A percentile compares a stretch with the other conserved stretches of the same genome.
Conservation (phyloP, 2,329 filamentous ascomycete genomes). For the Penicillium expansum region DNA sequence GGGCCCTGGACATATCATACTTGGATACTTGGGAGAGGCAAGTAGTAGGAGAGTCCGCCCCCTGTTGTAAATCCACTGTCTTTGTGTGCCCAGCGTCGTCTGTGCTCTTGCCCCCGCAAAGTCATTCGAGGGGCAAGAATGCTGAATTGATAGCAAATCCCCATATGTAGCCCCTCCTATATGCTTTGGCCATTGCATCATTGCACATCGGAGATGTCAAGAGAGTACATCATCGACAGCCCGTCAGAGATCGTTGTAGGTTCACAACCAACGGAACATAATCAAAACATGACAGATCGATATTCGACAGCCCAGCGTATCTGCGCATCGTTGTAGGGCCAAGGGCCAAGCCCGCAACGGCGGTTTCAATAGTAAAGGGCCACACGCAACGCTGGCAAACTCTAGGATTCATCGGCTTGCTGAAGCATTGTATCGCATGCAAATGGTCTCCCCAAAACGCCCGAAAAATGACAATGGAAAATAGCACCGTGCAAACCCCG, state of each 20-base stretch:
- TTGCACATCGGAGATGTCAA: background rate
- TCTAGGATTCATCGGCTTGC: constrained; percentile 2
- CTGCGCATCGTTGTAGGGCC: background rate
- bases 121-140: constrained; percentile 5
- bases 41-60: background rate
- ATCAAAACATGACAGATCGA: background rate
- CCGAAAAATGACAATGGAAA: constrained; percentile 4
- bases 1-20: constrained; percentile 1
- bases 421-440: constrained; percentile 11
- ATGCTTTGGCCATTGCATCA: constrained; percentile 1
- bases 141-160: background rate
- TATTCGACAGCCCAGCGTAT: background rate
- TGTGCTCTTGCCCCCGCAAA: constrained; percentile 9
- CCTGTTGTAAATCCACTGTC: constrained; percentile 3
- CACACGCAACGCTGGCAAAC: background rate
- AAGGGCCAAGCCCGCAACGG: constrained; percentile 1
- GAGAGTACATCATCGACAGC: constrained; percentile 1
- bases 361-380: background rate
- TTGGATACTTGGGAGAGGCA: constrained; percentile 2
- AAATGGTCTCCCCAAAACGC: constrained; percentile 7
- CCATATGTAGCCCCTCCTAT: background rate
- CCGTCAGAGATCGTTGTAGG: background rate
- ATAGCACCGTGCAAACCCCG: constrained; percentile 1
- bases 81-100: constrained; percentile 1
- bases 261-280: background rate